A percentile compares a stretch with the other conserved stretches of the same genome.
These are phyloP conservation scores for Artemisia argyi DNA, from an alignment of 129 eudicot genomes.

Conservation along the genomic window DNA sequence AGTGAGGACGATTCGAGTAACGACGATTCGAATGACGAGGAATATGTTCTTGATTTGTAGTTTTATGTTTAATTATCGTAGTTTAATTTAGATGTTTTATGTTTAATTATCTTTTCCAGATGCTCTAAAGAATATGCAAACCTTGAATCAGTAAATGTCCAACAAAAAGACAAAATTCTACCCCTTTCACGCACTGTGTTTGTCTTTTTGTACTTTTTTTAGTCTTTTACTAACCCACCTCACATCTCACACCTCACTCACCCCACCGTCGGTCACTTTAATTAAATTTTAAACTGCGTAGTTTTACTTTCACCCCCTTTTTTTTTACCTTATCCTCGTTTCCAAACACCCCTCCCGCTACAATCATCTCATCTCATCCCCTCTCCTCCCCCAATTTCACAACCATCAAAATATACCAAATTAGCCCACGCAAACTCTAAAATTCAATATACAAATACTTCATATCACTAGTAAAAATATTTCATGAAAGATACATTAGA, in stretches of 20 bases:
- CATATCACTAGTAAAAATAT: constrained; percentile 13
- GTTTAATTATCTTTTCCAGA: no score
- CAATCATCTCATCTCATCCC: constrained; percentile 11
- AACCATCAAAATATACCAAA: not conserved
- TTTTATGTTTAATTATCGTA: no score
- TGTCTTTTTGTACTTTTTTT: constrained; percentile 25
- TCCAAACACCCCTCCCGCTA: constrained; percentile 39
- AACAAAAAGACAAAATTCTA: not conserved
- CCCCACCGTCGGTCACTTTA: constrained; percentile 28
- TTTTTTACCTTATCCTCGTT: constrained; percentile 16
- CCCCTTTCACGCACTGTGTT: constrained; percentile 15
- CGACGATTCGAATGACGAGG: no score
- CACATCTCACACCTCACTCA: not conserved
- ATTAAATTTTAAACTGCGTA: not conserved
- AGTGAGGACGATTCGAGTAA: no score
- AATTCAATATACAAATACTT: constrained; percentile 23
- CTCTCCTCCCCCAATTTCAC: not conserved
- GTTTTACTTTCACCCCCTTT: not conserved
- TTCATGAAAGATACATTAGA: constrained; percentile 19
- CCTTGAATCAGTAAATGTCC: not conserved
- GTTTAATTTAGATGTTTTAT: no score
- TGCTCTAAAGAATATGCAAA: not conserved
- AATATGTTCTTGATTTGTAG: no score
- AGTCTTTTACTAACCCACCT: constrained; percentile 7
- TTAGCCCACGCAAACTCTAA: not conserved